A percentile compares a stretch with the other conserved stretches of the same genome.
Conservation (phyloP, 2,329 filamentous ascomycete species). For the Aspergillus brunneoviolaceus region DNA sequence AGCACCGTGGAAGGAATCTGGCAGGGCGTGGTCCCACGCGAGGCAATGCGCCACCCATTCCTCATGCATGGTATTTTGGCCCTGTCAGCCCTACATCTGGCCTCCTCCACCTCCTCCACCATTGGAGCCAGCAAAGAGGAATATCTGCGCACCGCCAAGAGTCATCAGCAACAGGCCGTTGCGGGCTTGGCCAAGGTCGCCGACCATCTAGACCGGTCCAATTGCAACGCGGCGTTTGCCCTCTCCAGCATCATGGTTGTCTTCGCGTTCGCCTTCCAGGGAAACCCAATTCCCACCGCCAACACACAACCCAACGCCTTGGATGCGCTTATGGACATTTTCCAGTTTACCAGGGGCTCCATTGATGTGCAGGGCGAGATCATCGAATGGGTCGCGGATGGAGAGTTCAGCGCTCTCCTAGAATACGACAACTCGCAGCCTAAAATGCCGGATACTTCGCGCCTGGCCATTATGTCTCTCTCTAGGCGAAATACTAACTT, state of each 20-base stretch:
- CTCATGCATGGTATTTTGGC: conserved; percentile 39
- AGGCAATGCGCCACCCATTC: conserved; percentile 30
- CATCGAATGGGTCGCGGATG: conserved; percentile 24
- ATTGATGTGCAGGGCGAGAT: conserved; percentile 25
- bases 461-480: conserved; percentile 29
- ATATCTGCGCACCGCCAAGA: conserved; percentile 30
- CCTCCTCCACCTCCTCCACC: conserved; percentile 20
- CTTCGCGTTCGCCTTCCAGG: conserved; percentile 35
- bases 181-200: conserved; percentile 24
- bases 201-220: conserved; percentile 24
- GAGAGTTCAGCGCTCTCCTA: conserved; percentile 30
- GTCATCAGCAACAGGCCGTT: conserved; percentile 28
- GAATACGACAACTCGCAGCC: conserved; percentile 21
- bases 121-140: conserved; percentile 18
- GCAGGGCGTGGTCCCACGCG: conserved; percentile 32
- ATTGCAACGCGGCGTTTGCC: conserved; percentile 39
- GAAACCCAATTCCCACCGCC: conserved; percentile 13
- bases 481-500: conserved; percentile 26
- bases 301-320: conserved; percentile 17
- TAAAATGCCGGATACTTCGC: conserved; percentile 39
- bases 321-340: conserved; percentile 33
- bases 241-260: conserved; percentile 35
- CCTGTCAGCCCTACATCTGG: conserved; percentile 35
- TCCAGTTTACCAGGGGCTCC: conserved; percentile 32
- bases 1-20: conserved; percentile 27